phyloP scores from a whole-genome alignment of 1,139 yeast species.

The Hyphopichia fennica region DNA sequence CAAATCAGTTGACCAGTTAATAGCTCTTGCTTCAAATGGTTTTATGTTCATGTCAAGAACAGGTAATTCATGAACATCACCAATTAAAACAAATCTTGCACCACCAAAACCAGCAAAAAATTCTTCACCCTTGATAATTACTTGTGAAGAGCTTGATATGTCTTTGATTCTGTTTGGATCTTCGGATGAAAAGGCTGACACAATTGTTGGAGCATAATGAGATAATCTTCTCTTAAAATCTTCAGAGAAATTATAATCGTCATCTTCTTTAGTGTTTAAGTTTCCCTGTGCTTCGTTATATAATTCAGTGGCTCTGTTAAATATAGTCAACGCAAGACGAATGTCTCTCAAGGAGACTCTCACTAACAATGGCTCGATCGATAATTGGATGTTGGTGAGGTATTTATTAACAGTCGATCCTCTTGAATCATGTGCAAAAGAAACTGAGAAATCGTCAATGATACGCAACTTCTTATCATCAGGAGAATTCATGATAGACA shows the following conservation, averaged over 20 bases:
- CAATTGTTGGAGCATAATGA: constrained; percentile 66
- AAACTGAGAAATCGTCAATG: constrained; percentile 84
- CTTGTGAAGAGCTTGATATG: constrained; percentile 21
- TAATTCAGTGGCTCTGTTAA: constrained; percentile 68
- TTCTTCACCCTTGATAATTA: constrained; percentile 68
- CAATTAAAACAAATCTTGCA: constrained; percentile 80
- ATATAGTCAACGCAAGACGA: constrained; percentile 69
- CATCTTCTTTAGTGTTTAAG: constrained; percentile 15
- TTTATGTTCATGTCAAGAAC: constrained; percentile 77
- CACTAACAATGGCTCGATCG: constrained; percentile 78
- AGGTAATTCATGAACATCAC: constrained; percentile 93
- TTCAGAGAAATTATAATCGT: constrained; percentile 50
- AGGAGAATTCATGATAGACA: constrained; percentile 70
- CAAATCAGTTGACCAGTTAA: constrained; percentile 89
- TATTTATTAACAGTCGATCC: constrained; percentile 59
- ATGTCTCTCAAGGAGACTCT: constrained; percentile 88
- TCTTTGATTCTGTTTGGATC: constrained; percentile 7
- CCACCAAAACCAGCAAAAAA: constrained; percentile 76
- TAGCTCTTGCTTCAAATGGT: constrained; percentile 70
- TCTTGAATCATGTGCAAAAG: constrained; percentile 70
- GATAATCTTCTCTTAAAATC: constrained; percentile 60
- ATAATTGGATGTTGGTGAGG: constrained; percentile 64
- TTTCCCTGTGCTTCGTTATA: constrained; percentile 33
- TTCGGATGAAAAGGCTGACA: constrained; percentile 39
- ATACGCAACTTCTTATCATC: constrained; percentile 65